A percentile compares a stretch with the other conserved stretches of the same genome.
Conservation (phyloP, 2,329 filamentous ascomycete species). For the Cladosporium sp. region DNA sequence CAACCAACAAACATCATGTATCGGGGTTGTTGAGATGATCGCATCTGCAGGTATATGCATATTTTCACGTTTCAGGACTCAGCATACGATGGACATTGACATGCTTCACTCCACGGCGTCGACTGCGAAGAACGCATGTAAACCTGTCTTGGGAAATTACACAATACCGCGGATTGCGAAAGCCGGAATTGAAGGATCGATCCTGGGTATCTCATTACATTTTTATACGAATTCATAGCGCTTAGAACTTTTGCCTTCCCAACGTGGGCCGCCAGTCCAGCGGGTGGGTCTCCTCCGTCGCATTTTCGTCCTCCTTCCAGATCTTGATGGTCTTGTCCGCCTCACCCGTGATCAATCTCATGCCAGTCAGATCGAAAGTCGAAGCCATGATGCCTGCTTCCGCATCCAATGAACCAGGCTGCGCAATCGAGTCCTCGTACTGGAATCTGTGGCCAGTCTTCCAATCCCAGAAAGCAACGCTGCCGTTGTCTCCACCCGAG, state of each 20-base stretch:
- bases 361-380: constrained; percentile 82
- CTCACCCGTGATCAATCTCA: constrained; percentile 89
- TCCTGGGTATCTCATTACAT: constrained; percentile 6
- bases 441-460: constrained; percentile 94
- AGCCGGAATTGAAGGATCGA: too few relatives aligned
- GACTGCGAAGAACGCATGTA: too few relatives aligned
- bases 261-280: constrained; percentile 86
- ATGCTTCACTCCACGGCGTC: too few relatives aligned
- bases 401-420: constrained; percentile 89
- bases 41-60: too few relatives aligned
- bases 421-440: constrained; percentile 81
- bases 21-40: too few relatives aligned
- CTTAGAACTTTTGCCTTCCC: constrained; percentile 63
- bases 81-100: too few relatives aligned
- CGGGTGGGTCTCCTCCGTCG: constrained; percentile 86
- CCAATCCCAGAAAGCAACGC: constrained; percentile 98
- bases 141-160: too few relatives aligned
- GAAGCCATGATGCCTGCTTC: constrained; percentile 94
- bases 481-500: constrained; percentile 91
- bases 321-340: constrained; percentile 96
- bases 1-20: too few relatives aligned
- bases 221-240: not conserved
- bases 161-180: too few relatives aligned
- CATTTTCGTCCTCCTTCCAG: constrained; percentile 90
- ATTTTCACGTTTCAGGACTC: too few relatives aligned